These are phyloP conservation scores for Apophysomyces variabilis DNA, from an alignment of 371 early-diverging fungal species.

Conservation along the genomic window DNA sequence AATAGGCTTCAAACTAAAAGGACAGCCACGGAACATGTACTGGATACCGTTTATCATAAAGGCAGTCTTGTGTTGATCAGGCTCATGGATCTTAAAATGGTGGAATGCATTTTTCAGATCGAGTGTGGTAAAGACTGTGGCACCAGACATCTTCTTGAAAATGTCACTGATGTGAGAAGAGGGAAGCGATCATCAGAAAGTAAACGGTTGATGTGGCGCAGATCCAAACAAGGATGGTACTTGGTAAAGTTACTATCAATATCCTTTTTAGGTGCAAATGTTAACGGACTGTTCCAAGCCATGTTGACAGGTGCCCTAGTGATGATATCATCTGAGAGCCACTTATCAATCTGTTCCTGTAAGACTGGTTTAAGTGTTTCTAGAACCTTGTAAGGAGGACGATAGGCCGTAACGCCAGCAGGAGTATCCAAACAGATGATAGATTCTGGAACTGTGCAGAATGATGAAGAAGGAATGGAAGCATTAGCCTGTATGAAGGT, in stretches of 20 bases:
- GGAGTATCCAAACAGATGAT: neutral
- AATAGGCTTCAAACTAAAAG: conserved; percentile 11
- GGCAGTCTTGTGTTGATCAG: neutral
- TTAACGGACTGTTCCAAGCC: conserved; percentile 21
- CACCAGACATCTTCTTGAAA: neutral
- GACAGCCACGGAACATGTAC: conserved; percentile 9
- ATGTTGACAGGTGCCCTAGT: neutral
- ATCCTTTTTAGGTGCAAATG: conserved; percentile 28
- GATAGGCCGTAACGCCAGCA: neutral
- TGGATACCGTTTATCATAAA: neutral
- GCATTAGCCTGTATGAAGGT: neutral
- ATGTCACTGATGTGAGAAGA: neutral
- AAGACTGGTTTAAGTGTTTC: neutral
- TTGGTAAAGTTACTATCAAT: conserved; percentile 14
- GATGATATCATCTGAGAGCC: neutral
- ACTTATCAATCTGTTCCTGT: neutral
- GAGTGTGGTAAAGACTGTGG: neutral
- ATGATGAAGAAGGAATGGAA: neutral
- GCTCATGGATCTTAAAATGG: neutral
- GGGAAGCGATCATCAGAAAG: neutral
- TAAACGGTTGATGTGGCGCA: conserved; percentile 17
- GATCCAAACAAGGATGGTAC: conserved; percentile 22
- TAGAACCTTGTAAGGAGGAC: conserved; percentile 1
- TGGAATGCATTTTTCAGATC: neutral
- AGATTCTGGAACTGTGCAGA: conserved; percentile 11